Base-by-base conservation (phyloP, 2,329 filamentous ascomycete species). In the Colletotrichum cordylinicola region DNA sequence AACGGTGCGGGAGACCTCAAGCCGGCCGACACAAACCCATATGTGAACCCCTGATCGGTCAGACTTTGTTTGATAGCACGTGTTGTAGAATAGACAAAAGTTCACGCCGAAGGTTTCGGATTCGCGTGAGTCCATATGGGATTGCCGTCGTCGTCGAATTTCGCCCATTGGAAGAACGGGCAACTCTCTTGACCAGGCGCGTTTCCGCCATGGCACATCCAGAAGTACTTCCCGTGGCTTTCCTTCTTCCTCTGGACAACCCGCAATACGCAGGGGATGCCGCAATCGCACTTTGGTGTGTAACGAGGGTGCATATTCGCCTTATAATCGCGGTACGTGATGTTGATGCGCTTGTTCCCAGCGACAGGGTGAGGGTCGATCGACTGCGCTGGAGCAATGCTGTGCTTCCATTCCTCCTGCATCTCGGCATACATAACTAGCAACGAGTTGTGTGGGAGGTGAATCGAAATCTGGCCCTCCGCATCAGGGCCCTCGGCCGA, bases 321-420 rank as follows among this genome's bases (percentile, higher is more conserved):
- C 62, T 94, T 93, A 84, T 98, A 98, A 85, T 95, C 93, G 8
- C 97, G 92, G 84, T 98, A 99, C 0, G 97, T 99, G 82, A 99
- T 91, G 82, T 98, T 98, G 80, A 99, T 96, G 55, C 97, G 90
- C 78, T 92, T 93, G 79, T 93, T 96, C 1, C 93, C 94, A 0
- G 96, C 91, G 2, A 98, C 83, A 0, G 96, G 95, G 83, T 99
- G 97, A 2, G 95, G 95, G 77, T 96, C 94, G 74, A 98, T 94
- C 6, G 93, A 91, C 65, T 90, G 88, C 0, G 94, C 93, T 0
- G 96, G 94, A 0, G 92, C 89, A 58, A 99, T 94, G 78, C 91
- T 91, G 83, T 99, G 97, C 83, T 98, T 98, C 96, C 96, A 98
- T 82, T 94, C 93, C 82, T 98, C 96, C 82, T 98, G 96, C 95